A percentile compares a stretch with the other conserved stretches of the same genome.
Conservation (phyloP, 129 eudicot species). For the Tagetes patula region DNA sequence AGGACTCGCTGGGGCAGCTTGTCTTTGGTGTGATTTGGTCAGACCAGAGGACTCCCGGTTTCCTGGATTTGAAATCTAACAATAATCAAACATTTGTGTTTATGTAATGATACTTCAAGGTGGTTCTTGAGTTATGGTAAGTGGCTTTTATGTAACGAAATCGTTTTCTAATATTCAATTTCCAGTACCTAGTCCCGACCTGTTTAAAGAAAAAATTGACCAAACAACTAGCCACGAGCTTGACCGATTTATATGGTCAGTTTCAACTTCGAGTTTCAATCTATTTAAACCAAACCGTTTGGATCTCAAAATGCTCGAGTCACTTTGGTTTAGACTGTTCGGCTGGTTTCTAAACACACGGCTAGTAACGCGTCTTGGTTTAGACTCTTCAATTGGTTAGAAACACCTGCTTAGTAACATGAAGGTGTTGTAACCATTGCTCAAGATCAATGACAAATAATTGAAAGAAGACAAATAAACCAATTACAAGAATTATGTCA, state of each 20-base stretch:
- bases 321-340: neutral
- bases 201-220: neutral
- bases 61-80: slow-evolving; percentile 74
- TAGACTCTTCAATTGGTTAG: too few species aligned
- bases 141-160: neutral
- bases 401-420: too few species aligned
- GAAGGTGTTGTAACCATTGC: neutral
- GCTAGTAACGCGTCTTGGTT: too few species aligned
- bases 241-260: too few species aligned
- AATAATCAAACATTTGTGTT: neutral
- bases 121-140: neutral
- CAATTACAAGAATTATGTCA: slow-evolving; percentile 10
- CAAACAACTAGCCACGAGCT: neutral
- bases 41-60: slow-evolving; percentile 55
- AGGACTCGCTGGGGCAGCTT: slow-evolving; percentile 76
- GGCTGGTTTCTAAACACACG: neutral
- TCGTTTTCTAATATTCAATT: neutral
- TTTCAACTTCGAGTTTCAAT: too few species aligned
- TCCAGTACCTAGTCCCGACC: neutral
- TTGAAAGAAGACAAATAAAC: neutral
- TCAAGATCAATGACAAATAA: slow-evolving; percentile 1
- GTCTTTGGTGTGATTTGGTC: slow-evolving; percentile 72
- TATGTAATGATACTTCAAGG: slow-evolving; percentile 8
- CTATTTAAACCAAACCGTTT: too few species aligned
- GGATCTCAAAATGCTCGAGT: too few species aligned